Evolutionary conservation across 1,284 basidiomycete genomes (phyloP).

Genomic region (Pseudozyma pruni): DNA sequence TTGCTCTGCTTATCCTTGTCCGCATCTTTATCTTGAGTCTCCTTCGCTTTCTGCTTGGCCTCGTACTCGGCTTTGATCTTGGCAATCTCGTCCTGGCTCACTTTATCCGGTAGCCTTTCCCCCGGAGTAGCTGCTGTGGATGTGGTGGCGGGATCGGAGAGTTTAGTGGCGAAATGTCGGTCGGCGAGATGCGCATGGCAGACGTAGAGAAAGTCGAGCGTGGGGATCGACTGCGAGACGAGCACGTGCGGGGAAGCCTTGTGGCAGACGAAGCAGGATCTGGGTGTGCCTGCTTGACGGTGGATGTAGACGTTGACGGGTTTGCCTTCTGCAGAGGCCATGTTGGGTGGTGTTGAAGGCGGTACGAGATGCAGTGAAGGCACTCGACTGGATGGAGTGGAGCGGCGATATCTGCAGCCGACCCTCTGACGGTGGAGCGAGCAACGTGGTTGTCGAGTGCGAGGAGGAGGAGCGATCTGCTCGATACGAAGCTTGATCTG

Average conservation of each 20-base stretch:
- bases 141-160: constrained; percentile 23
- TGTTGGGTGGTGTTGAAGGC: not conserved
- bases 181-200: constrained; percentile 56
- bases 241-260: constrained; percentile 53
- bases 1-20: constrained; percentile 27
- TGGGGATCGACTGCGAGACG: constrained; percentile 49
- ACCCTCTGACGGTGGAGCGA: not conserved
- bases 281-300: constrained; percentile 54
- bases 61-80: constrained; percentile 55
- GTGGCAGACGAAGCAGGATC: constrained; percentile 54
- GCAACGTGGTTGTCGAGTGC: not conserved
- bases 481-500: not conserved
- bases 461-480: not conserved
- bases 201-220: constrained; percentile 58
- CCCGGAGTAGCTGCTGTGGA: not conserved
- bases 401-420: not conserved
- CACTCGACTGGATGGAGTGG: not conserved
- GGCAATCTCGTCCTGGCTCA: constrained; percentile 51
- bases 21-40: constrained; percentile 26
- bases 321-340: constrained; percentile 15
- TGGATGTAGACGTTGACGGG: constrained; percentile 54
- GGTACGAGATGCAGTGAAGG: not conserved
- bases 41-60: constrained; percentile 32
- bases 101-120: constrained; percentile 41
- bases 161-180: constrained; percentile 51